Evolutionary conservation across 2,329 filamentous ascomycete genomes (phyloP).

Genomic region (Aspergillus chevalieri): DNA sequence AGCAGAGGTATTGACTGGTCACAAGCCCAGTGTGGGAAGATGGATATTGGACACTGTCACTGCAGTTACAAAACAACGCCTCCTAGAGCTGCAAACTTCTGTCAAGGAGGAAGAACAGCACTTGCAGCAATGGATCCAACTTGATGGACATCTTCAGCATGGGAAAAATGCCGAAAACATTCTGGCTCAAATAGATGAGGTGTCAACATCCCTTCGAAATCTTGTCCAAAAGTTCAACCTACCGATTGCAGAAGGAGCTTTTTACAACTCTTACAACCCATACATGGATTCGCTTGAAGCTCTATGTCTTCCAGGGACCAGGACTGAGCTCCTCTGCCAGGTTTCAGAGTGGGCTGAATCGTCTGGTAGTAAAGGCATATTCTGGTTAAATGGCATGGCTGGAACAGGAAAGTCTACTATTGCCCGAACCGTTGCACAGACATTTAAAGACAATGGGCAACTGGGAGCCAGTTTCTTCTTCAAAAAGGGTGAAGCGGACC

Average conservation of each 20-base stretch:
- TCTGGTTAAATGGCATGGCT: conserved; percentile 6
- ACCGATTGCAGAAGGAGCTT: conserved; percentile 9
- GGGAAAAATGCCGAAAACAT: conserved; percentile 5
- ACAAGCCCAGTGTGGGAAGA: conserved; percentile 2
- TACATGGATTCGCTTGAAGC: not conserved
- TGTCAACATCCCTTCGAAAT: not conserved
- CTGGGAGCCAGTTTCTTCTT: conserved; percentile 17
- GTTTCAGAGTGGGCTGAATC: conserved; percentile 14
- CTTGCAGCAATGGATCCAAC: conserved; percentile 4
- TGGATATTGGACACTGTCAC: conserved; percentile 8
- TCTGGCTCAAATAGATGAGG: conserved; percentile 4
- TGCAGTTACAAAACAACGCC: conserved; percentile 6
- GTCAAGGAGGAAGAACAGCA: conserved; percentile 8
- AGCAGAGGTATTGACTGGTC: conserved; percentile 3
- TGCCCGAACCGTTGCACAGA: conserved; percentile 5
- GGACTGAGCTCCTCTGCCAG: conserved; percentile 18
- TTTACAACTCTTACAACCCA: conserved; percentile 11
- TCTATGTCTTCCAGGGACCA: conserved; percentile 18
- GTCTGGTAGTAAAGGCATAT: conserved; percentile 5
- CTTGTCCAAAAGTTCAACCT: not conserved
- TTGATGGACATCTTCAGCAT: conserved; percentile 6
- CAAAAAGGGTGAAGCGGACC: conserved; percentile 3
- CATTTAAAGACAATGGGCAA: not conserved
- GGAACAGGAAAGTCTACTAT: conserved; percentile 12
- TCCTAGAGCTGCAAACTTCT: conserved; percentile 7